A percentile compares a stretch with the other conserved stretches of the same genome.
Evolutionary conservation across 108 stramenopile species (phyloP).

Genomic region (Nannochloropsis gaditana): DNA sequence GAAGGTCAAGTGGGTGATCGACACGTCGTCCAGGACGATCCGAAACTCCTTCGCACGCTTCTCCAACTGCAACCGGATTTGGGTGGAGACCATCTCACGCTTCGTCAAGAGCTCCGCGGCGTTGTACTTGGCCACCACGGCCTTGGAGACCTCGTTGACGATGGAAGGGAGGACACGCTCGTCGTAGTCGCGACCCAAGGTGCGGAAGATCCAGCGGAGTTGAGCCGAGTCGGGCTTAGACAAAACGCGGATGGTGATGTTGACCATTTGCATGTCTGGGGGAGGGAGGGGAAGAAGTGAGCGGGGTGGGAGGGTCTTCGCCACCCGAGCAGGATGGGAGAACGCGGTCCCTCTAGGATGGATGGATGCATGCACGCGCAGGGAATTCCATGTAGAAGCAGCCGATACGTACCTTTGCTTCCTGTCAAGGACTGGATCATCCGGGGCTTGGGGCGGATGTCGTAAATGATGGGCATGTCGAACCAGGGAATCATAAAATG

Average conservation of each 20-base stretch:
- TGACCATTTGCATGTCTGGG: slow-evolving; percentile 96
- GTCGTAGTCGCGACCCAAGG: slow-evolving; percentile 91
- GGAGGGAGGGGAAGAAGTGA: slow-evolving; percentile 3
- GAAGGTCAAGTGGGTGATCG: slow-evolving; percentile 97
- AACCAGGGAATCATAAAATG: slow-evolving; percentile 96
- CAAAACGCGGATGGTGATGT: slow-evolving; percentile 96
- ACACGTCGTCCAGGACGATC: slow-evolving; percentile 84
- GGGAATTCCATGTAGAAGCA: not conserved
- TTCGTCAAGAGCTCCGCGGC: slow-evolving; percentile 98
- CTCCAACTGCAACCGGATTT: slow-evolving; percentile 71
- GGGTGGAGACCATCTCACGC: slow-evolving; percentile 75
- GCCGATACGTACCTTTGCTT: slow-evolving; percentile 38
- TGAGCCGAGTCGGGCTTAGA: slow-evolving; percentile 77
- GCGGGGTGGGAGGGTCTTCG: not conserved
- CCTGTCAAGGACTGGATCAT: slow-evolving; percentile 91
- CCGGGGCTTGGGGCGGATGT: slow-evolving; percentile 91
- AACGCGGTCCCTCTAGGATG: not conserved
- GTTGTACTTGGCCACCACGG: slow-evolving; percentile 95
- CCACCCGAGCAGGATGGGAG: too few species aligned
- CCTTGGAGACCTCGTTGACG: slow-evolving; percentile 99
- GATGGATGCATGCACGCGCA: not conserved
- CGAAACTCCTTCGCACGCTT: slow-evolving; percentile 77
- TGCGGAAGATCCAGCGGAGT: slow-evolving; percentile 88
- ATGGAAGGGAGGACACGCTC: slow-evolving; percentile 94
- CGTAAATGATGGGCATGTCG: slow-evolving; percentile 87